Evolutionary conservation across 2,329 filamentous ascomycete genomes (phyloP).

Genomic region (Colletotrichum theobromicola): DNA sequence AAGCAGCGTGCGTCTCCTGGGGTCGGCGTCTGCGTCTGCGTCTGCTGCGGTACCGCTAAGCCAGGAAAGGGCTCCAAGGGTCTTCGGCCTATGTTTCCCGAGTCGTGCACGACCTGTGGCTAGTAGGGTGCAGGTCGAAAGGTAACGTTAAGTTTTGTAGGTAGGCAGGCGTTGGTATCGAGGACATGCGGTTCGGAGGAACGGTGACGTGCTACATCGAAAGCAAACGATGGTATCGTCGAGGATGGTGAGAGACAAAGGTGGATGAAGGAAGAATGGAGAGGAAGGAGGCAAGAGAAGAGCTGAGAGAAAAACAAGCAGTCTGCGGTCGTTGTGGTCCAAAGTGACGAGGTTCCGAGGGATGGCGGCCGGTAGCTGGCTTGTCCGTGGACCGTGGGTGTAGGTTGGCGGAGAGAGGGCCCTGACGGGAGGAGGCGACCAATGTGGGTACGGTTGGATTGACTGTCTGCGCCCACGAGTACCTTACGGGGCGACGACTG

Average conservation of each 20-base stretch:
- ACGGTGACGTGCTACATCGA: constrained; percentile 7
- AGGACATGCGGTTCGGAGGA: background rate
- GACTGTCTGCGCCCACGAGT: background rate
- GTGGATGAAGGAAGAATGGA: background rate
- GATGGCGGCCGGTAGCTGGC: constrained; percentile 7
- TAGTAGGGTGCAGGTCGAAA: background rate
- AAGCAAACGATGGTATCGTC: background rate
- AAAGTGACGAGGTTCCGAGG: constrained; percentile 22
- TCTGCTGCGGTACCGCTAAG: constrained; percentile 13
- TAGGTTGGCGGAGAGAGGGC: constrained; percentile 5
- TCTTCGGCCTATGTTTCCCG: constrained; percentile 12
- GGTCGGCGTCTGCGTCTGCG: background rate
- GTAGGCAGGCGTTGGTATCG: background rate
- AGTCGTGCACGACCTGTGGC: constrained; percentile 17
- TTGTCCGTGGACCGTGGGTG: constrained; percentile 6
- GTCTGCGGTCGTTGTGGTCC: constrained; percentile 5
- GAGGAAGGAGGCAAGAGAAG: background rate
- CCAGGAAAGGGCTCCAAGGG: background rate
- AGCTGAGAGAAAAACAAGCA: background rate
- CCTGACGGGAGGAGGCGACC: constrained; percentile 15
- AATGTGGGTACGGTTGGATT: background rate
- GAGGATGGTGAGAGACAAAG: background rate
- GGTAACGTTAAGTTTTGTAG: background rate
- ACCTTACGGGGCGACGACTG: background rate
- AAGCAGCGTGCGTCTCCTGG: constrained; percentile 3